phyloP scores from a whole-genome alignment of 2,329 filamentous ascomycete species.

The Penicillium digitatum region DNA sequence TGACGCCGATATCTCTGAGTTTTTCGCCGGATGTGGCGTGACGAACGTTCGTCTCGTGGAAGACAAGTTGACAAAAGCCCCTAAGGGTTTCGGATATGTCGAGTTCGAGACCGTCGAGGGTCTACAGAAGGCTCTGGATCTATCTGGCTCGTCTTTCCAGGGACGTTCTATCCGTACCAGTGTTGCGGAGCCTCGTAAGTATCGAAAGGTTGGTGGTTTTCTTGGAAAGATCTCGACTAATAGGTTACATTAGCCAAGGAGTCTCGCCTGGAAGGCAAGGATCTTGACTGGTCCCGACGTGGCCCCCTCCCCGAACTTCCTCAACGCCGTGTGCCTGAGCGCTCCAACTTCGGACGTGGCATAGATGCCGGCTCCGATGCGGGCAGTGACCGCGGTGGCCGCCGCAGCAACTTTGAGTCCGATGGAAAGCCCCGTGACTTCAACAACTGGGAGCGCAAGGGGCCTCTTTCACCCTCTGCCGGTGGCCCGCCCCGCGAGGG shows the following conservation, averaged over 20 bases:
- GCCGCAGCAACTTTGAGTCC: conserved; percentile 63
- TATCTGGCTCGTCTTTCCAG: conserved; percentile 78
- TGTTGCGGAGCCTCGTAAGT: conserved; percentile 90
- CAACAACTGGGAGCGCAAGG: conserved; percentile 90
- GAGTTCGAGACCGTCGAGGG: conserved; percentile 87
- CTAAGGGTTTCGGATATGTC: conserved; percentile 97
- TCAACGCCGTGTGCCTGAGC: conserved; percentile 53
- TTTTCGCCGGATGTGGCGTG: conserved; percentile 80
- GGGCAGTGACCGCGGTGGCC: conserved; percentile 61
- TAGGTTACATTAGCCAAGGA: conserved; percentile 67
- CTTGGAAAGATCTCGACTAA: conserved; percentile 31
- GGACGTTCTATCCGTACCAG: conserved; percentile 88
- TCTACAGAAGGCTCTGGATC: conserved; percentile 80
- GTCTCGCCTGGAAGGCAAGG: conserved; percentile 67
- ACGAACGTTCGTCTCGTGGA: conserved; percentile 93
- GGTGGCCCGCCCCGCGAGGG: conserved; percentile 51
- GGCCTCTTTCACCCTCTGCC: conserved; percentile 73
- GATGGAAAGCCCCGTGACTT: conserved; percentile 78
- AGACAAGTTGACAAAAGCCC: conserved; percentile 87
- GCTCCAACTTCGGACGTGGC: conserved; percentile 53
- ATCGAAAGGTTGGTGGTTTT: not conserved
- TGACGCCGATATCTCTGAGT: conserved; percentile 73
- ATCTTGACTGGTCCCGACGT: conserved; percentile 91
- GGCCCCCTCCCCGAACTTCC: conserved; percentile 78
- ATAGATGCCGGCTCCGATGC: conserved; percentile 54